Evolutionary conservation across 306 rosid species (phyloP), one percentile per base, ranked within the genome.

Genomic region (Glycine soja): DNA sequence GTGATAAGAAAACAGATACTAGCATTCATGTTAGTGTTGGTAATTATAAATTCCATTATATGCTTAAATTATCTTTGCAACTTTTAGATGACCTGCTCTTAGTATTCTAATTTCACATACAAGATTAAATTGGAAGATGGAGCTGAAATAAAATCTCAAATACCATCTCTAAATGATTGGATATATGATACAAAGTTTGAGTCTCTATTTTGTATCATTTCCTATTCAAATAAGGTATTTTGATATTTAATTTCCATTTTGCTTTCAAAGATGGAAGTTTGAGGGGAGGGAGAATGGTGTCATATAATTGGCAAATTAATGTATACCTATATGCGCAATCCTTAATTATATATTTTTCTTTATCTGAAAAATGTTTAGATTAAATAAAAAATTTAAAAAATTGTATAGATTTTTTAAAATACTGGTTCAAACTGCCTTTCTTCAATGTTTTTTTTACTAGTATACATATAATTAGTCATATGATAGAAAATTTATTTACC

Each of bases 121-220:
- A 93, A 93, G 86, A 72, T 95, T 86, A 95, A 93, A 87, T 86
- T 95, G 92, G 99, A 95, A 71, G 99, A 95, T 54, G 94, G 88
- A 85, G 97, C 97, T 72, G 93, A 90, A 91, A 87, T 95, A 79
- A 95, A 85, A 76, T 98, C 99, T 79, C 90, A 67, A 75, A 86
- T 95, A 87, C 96, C 96, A 52, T 86, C 90, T 70, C 92, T 95
- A 68, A 95, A 95, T 86, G 81, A 90, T 70, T 89, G 99, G 57
- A 84, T 95, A 69, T 91, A 95, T 82, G 99, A 95, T 78, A 93
- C 89, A 54, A 87, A 93, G 81, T 93, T 95, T 81, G 99, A 93
- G 88, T 95, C 99, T 79, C 99, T 93, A 59, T 93, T 95, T 85
- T 95, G 93, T 80, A 91, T 95, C 97, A 93, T 95, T 73, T 93